phyloP scores from a whole-genome alignment of 768 basidiomycete species.

The Hericium erinaceus region DNA sequence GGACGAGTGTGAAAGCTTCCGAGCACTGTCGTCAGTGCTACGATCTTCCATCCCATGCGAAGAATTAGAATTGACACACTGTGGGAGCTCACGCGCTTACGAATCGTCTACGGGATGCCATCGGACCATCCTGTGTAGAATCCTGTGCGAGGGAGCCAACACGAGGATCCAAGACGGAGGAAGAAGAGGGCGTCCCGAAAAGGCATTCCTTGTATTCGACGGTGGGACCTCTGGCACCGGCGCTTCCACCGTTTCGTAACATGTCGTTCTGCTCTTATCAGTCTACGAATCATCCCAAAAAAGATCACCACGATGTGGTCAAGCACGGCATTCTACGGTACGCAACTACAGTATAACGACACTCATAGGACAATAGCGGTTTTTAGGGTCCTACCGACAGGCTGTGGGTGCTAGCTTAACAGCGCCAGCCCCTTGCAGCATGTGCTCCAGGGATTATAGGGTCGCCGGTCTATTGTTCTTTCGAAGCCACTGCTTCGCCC shows the following conservation, averaged over 20 bases:
- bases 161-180: too few relatives aligned
- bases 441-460: background rate
- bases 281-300: background rate
- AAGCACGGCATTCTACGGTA: background rate
- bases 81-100: too few relatives aligned
- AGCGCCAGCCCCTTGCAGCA: background rate
- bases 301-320: background rate
- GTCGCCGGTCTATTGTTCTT: background rate
- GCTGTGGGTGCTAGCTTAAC: background rate
- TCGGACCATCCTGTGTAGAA: too few relatives aligned
- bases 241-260: too few relatives aligned
- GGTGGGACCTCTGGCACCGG: background rate
- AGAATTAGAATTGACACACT: too few relatives aligned
- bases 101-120: too few relatives aligned
- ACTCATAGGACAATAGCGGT: background rate
- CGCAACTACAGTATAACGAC: background rate
- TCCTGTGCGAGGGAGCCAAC: too few relatives aligned
- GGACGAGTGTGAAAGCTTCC: too few relatives aligned
- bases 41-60: too few relatives aligned
- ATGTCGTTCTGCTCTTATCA: background rate
- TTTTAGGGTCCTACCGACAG: background rate
- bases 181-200: background rate
- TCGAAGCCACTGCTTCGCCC: background rate
- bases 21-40: too few relatives aligned
- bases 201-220: background rate